phyloP scores from a whole-genome alignment of 2,329 filamentous ascomycete genomes.

The Apiospora hydei region DNA sequence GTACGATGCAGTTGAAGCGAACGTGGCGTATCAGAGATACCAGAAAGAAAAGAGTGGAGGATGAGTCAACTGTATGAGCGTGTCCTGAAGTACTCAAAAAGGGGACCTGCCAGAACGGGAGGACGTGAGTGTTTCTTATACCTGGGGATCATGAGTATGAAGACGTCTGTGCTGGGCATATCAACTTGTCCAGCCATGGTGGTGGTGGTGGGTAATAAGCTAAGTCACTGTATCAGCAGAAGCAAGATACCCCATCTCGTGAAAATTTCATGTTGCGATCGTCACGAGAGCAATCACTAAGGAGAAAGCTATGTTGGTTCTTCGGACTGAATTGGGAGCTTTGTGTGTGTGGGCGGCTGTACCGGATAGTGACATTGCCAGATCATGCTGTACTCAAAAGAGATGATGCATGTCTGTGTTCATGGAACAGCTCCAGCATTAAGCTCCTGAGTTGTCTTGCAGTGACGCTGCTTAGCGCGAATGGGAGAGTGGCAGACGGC shows the following conservation, averaged over 20 bases:
- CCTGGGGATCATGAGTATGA: neutral
- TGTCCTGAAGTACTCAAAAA: neutral
- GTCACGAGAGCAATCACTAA: neutral
- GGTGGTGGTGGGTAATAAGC: neutral
- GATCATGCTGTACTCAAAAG: neutral
- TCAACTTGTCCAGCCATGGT: neutral
- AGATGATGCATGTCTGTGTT: slow-evolving; percentile 11
- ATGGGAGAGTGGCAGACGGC: neutral
- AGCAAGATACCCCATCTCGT: slow-evolving; percentile 5
- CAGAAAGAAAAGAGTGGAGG: slow-evolving; percentile 4
- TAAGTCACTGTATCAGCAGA: slow-evolving; percentile 19
- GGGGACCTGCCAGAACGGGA: slow-evolving; percentile 2
- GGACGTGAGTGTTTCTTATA: slow-evolving; percentile 19
- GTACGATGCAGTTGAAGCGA: slow-evolving; percentile 19
- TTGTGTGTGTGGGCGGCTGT: neutral
- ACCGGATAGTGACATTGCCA: neutral
- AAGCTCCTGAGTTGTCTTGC: neutral
- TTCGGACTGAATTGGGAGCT: slow-evolving; percentile 3
- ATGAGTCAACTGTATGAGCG: slow-evolving; percentile 14
- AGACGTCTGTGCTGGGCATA: neutral
- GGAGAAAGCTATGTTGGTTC: neutral
- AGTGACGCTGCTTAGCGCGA: neutral
- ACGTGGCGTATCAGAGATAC: slow-evolving; percentile 26
- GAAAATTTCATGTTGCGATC: slow-evolving; percentile 9
- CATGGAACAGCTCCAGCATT: neutral